Evolutionary conservation across 1,284 basidiomycete species (phyloP).

Genomic region (Rhizoctonia solani): DNA sequence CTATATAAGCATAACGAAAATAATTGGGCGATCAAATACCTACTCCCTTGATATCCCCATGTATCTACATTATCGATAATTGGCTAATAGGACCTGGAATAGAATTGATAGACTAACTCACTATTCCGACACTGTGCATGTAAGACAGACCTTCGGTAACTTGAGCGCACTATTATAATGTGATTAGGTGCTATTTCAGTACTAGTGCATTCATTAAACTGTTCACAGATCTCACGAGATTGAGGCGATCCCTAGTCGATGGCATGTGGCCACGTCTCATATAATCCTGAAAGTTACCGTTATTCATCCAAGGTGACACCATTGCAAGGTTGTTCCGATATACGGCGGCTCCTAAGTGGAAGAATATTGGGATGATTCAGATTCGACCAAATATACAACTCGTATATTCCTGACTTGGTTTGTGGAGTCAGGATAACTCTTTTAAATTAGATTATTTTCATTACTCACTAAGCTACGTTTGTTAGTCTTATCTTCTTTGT

Average conservation of each 20-base stretch:
- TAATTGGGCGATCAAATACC: neutral
- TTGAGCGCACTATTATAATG: neutral
- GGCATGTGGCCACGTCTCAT: too few relatives aligned
- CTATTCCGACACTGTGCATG: neutral
- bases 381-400: constrained; percentile 2
- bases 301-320: constrained; percentile 3
- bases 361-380: neutral
- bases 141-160: neutral
- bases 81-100: neutral
- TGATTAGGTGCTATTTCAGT: too few relatives aligned
- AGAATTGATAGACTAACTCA: neutral
- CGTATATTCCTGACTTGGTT: neutral
- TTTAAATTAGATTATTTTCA: neutral
- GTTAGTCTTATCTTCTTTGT: neutral
- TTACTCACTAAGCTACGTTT: neutral
- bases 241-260: too few relatives aligned
- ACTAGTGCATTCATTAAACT: too few relatives aligned
- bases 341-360: neutral
- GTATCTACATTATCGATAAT: neutral
- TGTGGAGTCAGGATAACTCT: too few relatives aligned
- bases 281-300: neutral
- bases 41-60: constrained; percentile 21
- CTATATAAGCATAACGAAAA: neutral
- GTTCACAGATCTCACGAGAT: too few relatives aligned
- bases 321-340: neutral